phyloP scores from a whole-genome alignment of 2,329 filamentous ascomycete species.

The Mollisia scopiformis region DNA sequence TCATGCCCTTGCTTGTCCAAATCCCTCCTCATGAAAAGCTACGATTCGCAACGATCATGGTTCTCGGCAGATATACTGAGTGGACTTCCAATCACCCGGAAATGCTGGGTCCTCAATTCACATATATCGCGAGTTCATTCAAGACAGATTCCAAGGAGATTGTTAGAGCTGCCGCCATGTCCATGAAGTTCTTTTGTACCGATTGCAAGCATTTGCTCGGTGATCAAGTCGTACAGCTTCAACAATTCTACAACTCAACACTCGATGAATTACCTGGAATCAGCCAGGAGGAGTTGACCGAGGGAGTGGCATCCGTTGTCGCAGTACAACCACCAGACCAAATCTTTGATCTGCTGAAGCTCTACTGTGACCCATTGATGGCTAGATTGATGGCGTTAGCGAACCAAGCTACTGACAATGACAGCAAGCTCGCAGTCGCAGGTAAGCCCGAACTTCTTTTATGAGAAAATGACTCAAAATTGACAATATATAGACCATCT shows the following conservation, averaged over 20 bases:
- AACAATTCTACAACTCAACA: conserved; percentile 89
- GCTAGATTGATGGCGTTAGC: conserved; percentile 84
- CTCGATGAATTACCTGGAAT: conserved; percentile 81
- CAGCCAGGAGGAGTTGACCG: conserved; percentile 95
- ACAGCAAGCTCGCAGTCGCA: conserved; percentile 83
- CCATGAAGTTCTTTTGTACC: conserved; percentile 96
- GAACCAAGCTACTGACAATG: conserved; percentile 80
- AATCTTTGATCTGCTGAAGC: conserved; percentile 82
- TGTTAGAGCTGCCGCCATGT: conserved; percentile 85
- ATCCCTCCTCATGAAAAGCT: conserved; percentile 97
- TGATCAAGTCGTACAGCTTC: conserved; percentile 81
- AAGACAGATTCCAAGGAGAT: conserved; percentile 88
- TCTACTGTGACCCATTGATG: conserved; percentile 91
- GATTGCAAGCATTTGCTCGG: conserved; percentile 90
- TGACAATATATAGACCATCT: conserved; percentile 68
- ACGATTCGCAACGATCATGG: conserved; percentile 98
- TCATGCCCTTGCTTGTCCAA: conserved; percentile 91
- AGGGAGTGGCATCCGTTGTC: conserved; percentile 91
- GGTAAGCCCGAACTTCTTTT: conserved; percentile 50
- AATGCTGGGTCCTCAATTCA: conserved; percentile 88
- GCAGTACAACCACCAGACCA: conserved; percentile 81
- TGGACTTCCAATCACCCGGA: conserved; percentile 96
- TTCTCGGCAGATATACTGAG: conserved; percentile 92
- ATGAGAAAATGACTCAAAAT: not conserved
- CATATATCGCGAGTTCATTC: conserved; percentile 94